Evolutionary conservation across 306 rosid genomes (phyloP).

Genomic region (Vicia villosa): DNA sequence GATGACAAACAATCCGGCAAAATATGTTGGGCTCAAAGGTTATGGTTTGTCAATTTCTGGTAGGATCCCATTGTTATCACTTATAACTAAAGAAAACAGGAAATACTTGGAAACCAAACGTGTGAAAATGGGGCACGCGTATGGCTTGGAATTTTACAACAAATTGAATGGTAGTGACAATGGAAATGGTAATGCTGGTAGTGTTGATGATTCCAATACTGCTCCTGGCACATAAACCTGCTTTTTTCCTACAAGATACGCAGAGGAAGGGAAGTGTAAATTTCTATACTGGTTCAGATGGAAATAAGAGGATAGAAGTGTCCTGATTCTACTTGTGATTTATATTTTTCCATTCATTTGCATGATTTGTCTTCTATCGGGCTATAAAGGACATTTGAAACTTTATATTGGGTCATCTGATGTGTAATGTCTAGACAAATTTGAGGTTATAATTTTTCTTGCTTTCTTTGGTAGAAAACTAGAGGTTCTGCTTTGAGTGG

Average conservation of each 20-base stretch:
- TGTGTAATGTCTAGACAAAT: not conserved
- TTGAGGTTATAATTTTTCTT: not conserved
- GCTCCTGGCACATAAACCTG: constrained; percentile 39
- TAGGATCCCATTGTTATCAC: constrained; percentile 72
- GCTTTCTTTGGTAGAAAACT: constrained; percentile 7
- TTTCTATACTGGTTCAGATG: constrained; percentile 18
- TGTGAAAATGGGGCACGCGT: constrained; percentile 73
- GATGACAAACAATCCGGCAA: constrained; percentile 88
- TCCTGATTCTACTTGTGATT: constrained; percentile 16
- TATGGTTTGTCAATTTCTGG: constrained; percentile 79
- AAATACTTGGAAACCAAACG: constrained; percentile 80
- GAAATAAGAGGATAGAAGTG: not conserved
- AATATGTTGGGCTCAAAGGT: constrained; percentile 81
- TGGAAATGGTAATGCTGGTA: constrained; percentile 41
- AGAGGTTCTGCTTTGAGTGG: constrained; percentile 3
- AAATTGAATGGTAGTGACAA: constrained; percentile 39
- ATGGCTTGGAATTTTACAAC: constrained; percentile 48
- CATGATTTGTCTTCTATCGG: constrained; percentile 33
- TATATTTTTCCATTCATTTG: constrained; percentile 27
- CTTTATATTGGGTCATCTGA: not conserved
- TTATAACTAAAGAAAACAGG: constrained; percentile 71
- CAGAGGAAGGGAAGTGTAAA: constrained; percentile 25
- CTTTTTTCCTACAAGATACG: not conserved
- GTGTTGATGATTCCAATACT: constrained; percentile 43
- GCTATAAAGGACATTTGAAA: constrained; percentile 19